These are phyloP conservation scores for Botrytis medusae DNA, from an alignment of 2,329 filamentous ascomycete genomes.

Conservation along the genomic window DNA sequence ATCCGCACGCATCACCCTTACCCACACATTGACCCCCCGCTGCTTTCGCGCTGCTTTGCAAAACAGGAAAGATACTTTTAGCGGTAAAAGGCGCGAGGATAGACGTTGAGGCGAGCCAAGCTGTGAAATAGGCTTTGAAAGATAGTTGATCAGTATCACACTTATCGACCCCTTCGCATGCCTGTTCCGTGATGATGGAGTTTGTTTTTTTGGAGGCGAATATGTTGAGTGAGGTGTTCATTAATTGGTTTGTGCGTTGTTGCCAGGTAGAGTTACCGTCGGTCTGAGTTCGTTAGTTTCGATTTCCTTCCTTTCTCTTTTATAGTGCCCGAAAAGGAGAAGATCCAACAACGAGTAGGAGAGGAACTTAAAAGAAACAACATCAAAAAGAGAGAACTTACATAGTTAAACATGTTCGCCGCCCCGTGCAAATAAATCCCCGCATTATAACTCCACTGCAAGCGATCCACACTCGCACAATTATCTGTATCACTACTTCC, in stretches of 20 bases:
- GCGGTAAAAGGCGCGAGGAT: conserved; percentile 63
- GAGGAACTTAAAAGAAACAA: neutral
- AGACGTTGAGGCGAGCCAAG: conserved; percentile 61
- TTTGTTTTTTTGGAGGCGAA: conserved; percentile 48
- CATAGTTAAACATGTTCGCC: conserved; percentile 49
- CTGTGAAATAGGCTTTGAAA: conserved; percentile 62
- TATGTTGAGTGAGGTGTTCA: conserved; percentile 54
- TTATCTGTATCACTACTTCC: conserved; percentile 57
- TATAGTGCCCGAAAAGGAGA: neutral
- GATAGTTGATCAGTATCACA: conserved; percentile 63
- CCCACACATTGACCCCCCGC: conserved; percentile 59
- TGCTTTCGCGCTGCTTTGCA: conserved; percentile 53
- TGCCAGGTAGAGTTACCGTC: conserved; percentile 50
- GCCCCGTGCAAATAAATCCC: conserved; percentile 65
- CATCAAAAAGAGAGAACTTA: conserved; percentile 35
- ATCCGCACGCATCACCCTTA: conserved; percentile 59
- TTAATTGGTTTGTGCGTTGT: conserved; percentile 54
- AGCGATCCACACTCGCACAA: conserved; percentile 58
- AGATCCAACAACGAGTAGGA: neutral
- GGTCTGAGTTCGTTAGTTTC: conserved; percentile 28
- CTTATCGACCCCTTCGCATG: conserved; percentile 57
- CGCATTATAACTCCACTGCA: conserved; percentile 69
- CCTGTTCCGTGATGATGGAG: conserved; percentile 44
- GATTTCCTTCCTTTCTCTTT: neutral
- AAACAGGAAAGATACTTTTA: conserved; percentile 51